Evolutionary conservation across 2,329 filamentous ascomycete species (phyloP).

Genomic region (Arthrocladium fulminans): DNA sequence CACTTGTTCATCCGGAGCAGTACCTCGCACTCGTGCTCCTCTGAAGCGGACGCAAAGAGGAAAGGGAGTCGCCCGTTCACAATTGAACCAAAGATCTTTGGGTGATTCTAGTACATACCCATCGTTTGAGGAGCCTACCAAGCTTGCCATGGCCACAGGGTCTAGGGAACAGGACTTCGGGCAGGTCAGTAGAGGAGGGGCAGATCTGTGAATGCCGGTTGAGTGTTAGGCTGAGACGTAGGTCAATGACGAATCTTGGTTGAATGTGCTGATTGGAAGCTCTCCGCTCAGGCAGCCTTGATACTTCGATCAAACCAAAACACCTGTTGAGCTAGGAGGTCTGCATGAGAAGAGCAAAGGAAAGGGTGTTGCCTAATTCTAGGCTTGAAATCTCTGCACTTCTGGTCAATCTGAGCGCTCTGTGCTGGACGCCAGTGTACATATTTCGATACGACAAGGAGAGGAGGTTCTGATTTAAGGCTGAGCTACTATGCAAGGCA

Average conservation of each 20-base stretch:
- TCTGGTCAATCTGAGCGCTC: too few relatives aligned
- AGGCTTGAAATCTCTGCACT: too few relatives aligned
- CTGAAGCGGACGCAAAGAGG: too few relatives aligned
- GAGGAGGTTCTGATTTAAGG: neutral
- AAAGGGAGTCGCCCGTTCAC: neutral
- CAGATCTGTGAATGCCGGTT: neutral
- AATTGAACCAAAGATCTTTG: neutral
- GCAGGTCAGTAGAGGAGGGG: neutral
- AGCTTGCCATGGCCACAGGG: conserved; percentile 5
- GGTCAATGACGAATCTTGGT: neutral
- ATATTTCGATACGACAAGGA: neutral
- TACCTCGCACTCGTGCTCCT: too few relatives aligned
- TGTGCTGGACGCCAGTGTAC: neutral
- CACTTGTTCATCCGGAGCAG: too few relatives aligned
- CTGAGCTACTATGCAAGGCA: neutral
- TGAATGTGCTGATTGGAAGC: neutral
- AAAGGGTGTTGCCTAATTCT: too few relatives aligned
- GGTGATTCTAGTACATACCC: conserved; percentile 4
- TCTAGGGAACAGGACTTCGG: neutral
- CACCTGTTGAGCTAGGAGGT: neutral
- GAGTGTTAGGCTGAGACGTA: neutral
- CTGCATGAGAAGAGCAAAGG: too few relatives aligned
- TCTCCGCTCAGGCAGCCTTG: conserved; percentile 1
- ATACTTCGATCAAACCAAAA: neutral
- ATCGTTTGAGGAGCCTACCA: neutral